Percentiles rank a stretch among this genome's conserved stretches.
These are phyloP conservation scores for Fraxinus pennsylvanica DNA, from an alignment of 257 asterid species.

Conservation along the genomic window DNA sequence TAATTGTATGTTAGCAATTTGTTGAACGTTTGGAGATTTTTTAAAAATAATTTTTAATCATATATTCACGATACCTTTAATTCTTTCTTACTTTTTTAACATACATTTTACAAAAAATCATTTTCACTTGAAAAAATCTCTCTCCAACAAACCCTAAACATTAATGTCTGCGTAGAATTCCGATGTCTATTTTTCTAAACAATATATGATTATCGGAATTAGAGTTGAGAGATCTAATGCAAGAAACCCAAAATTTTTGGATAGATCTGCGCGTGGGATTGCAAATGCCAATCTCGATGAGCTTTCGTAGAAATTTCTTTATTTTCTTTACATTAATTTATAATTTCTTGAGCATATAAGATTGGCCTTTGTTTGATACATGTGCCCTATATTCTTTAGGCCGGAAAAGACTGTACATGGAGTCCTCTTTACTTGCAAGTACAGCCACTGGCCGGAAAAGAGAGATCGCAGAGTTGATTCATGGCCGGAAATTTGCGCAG, in stretches of 20 bases:
- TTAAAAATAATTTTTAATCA: too few species aligned
- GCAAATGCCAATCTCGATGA: background rate
- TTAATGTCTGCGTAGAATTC: too few species aligned
- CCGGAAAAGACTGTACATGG: background rate
- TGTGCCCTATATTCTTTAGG: background rate
- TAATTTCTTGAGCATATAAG: background rate
- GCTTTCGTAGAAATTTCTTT: background rate
- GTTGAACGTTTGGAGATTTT: too few species aligned
- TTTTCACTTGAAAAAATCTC: too few species aligned
- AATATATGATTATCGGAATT: too few species aligned
- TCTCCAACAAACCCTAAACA: too few species aligned
- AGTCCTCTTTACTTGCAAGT: background rate
- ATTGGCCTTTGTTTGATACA: background rate
- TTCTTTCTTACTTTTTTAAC: too few species aligned
- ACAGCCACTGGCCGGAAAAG: constrained; percentile 8
- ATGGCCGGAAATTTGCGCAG: constrained; percentile 8
- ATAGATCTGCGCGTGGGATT: background rate
- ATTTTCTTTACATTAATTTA: background rate
- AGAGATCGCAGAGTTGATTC: constrained; percentile 11
- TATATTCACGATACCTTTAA: too few species aligned
- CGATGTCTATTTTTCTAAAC: too few species aligned
- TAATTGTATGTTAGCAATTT: too few species aligned
- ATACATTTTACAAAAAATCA: too few species aligned
- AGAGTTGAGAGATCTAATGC: background rate
- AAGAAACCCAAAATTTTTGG: too few species aligned